Conservation (phyloP, 768 basidiomycete species). For the Termitomyces sp. region DNA sequence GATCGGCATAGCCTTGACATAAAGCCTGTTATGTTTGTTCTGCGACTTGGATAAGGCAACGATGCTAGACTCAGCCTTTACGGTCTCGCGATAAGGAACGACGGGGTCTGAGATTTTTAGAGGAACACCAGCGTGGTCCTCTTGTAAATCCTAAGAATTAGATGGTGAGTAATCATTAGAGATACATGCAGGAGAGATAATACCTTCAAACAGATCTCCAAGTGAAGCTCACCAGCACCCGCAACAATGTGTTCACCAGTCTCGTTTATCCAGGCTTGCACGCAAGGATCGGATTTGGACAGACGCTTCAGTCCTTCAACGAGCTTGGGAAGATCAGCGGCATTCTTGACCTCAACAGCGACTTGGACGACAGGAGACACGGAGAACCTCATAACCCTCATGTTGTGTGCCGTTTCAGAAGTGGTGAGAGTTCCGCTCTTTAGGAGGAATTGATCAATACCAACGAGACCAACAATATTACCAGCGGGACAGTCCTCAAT, state of each 20-base stretch:
- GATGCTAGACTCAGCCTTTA: conserved; percentile 92
- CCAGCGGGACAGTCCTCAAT: conserved; percentile 99
- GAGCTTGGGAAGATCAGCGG: conserved; percentile 97
- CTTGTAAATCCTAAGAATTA: conserved; percentile 81
- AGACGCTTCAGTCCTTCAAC: conserved; percentile 99
- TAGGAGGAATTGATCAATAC: conserved; percentile 99
- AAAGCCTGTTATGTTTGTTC: conserved; percentile 99
- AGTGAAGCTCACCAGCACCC: conserved; percentile 97
- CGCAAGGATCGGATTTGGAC: conserved; percentile 99
- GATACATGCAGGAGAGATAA: neutral
- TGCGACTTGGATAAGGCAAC: conserved; percentile 98
- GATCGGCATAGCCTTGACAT: conserved; percentile 86
- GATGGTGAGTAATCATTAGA: neutral
- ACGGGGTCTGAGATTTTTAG: conserved; percentile 98
- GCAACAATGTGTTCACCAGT: conserved; percentile 98
- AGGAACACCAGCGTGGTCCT: conserved; percentile 99
- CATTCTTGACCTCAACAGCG: conserved; percentile 99
- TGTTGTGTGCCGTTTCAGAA: conserved; percentile 99
- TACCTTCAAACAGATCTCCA: conserved; percentile 99
- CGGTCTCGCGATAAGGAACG: conserved; percentile 97
- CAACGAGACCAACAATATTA: conserved; percentile 98
- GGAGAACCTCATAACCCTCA: conserved; percentile 99
- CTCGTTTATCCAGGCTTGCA: conserved; percentile 89
- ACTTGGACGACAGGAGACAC: conserved; percentile 99
- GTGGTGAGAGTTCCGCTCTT: conserved; percentile 98